Evolutionary conservation across 2,329 filamentous ascomycete genomes (phyloP).

Genomic region (Tolypocladium amazonense): DNA sequence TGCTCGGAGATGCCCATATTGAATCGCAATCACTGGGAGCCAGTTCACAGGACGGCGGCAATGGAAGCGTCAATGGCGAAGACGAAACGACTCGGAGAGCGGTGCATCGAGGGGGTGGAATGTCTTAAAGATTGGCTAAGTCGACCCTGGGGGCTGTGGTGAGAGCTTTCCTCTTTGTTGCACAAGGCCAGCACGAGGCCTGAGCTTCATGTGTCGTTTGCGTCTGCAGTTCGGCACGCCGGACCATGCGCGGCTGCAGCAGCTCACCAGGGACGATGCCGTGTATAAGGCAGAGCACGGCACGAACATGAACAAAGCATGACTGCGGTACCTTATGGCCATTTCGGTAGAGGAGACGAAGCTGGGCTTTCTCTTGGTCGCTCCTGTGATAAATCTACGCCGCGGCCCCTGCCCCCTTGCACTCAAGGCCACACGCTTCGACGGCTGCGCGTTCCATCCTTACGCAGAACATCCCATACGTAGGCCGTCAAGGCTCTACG

Average conservation of each 20-base stretch:
- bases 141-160: background rate
- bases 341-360: background rate
- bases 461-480: too few species aligned
- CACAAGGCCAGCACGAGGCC: constrained; percentile 1
- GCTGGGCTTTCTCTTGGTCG: background rate
- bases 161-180: background rate
- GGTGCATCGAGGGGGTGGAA: background rate
- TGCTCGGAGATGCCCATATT: constrained; percentile 31
- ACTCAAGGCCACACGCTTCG: background rate
- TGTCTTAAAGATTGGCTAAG: background rate
- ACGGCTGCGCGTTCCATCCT: background rate
- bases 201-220: constrained; percentile 5
- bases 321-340: background rate
- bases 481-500: too few species aligned
- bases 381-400: background rate
- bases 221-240: background rate
- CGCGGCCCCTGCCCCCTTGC: background rate
- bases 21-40: background rate
- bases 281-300: background rate
- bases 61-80: background rate
- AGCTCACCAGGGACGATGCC: background rate
- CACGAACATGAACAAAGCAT: background rate
- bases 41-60: background rate
- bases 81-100: background rate
- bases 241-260: background rate